Evolutionary conservation across 2,329 filamentous ascomycete species (phyloP).

Genomic region (Anisogramma anomala): DNA sequence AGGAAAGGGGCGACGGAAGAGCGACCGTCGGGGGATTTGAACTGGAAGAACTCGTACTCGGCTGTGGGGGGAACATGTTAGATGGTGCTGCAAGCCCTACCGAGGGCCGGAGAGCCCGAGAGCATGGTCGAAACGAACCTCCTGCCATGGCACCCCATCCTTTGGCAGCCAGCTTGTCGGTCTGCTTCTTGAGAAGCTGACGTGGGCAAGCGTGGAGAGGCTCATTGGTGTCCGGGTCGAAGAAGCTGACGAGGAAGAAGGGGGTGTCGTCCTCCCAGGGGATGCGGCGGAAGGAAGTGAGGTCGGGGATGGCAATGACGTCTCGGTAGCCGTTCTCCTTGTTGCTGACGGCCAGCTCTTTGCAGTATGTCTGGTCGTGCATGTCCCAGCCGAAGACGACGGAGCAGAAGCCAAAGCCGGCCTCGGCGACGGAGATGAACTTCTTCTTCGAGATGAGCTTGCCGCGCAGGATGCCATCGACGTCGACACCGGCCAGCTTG

Average conservation of each 20-base stretch:
- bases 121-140: slow-evolving; percentile 42
- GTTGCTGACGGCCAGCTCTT: slow-evolving; percentile 77
- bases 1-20: slow-evolving; percentile 66
- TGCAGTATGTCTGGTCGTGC: slow-evolving; percentile 84
- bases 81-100: neutral
- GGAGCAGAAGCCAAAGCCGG: slow-evolving; percentile 87
- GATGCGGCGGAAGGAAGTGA: slow-evolving; percentile 67
- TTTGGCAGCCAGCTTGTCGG: slow-evolving; percentile 53
- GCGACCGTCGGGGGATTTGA: slow-evolving; percentile 55
- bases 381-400: slow-evolving; percentile 96
- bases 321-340: slow-evolving; percentile 84
- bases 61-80: slow-evolving; percentile 36
- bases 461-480: slow-evolving; percentile 76
- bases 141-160: slow-evolving; percentile 83
- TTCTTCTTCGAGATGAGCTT: slow-evolving; percentile 91
- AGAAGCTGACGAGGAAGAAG: slow-evolving; percentile 75
- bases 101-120: neutral
- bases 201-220: slow-evolving; percentile 70
- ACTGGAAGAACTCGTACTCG: slow-evolving; percentile 94
- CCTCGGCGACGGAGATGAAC: slow-evolving; percentile 69
- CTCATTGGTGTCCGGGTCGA: slow-evolving; percentile 63
- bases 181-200: slow-evolving; percentile 56
- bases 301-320: slow-evolving; percentile 69
- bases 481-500: slow-evolving; percentile 79
- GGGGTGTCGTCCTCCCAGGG: slow-evolving; percentile 84